Conservation (phyloP, 257 asterid genomes). For the Schizonepeta tenuifolia region DNA sequence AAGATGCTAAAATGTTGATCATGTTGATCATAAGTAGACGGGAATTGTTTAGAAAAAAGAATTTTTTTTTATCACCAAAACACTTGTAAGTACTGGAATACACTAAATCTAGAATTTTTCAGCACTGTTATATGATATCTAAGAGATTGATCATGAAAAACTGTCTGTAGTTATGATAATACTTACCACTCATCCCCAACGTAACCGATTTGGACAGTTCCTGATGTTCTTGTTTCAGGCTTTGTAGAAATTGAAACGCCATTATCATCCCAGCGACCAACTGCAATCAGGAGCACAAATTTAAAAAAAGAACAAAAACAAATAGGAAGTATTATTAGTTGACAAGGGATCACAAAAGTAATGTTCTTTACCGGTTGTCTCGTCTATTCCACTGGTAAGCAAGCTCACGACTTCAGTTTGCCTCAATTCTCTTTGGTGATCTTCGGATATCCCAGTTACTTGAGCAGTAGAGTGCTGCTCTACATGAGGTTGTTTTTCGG, state of each 20-base stretch:
- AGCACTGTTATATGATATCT: too few species aligned
- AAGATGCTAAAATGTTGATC: not conserved
- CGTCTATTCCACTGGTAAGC: slow-evolving; percentile 72
- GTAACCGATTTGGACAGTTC: slow-evolving; percentile 63
- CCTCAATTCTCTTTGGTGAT: slow-evolving; percentile 30
- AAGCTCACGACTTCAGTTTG: slow-evolving; percentile 50
- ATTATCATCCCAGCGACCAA: slow-evolving; percentile 77
- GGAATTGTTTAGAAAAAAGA: too few species aligned
- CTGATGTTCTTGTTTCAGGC: slow-evolving; percentile 35
- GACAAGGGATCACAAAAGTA: not conserved
- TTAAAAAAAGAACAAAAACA: not conserved
- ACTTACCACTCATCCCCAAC: slow-evolving; percentile 91
- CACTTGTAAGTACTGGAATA: too few species aligned
- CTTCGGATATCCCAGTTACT: slow-evolving; percentile 35
- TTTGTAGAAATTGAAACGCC: slow-evolving; percentile 42
- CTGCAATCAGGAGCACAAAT: slow-evolving; percentile 50
- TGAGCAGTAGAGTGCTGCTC: slow-evolving; percentile 35
- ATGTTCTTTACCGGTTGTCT: slow-evolving; percentile 57
- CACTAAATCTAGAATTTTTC: too few species aligned
- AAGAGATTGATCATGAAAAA: too few species aligned
- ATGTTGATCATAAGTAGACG: not conserved
- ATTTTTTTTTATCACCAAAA: too few species aligned
- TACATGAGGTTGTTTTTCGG: slow-evolving; percentile 36
- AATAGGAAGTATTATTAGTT: not conserved
- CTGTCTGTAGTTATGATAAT: not conserved